Conservation (phyloP, 805 yeast genomes). For the Pichia cabralensis region DNA sequence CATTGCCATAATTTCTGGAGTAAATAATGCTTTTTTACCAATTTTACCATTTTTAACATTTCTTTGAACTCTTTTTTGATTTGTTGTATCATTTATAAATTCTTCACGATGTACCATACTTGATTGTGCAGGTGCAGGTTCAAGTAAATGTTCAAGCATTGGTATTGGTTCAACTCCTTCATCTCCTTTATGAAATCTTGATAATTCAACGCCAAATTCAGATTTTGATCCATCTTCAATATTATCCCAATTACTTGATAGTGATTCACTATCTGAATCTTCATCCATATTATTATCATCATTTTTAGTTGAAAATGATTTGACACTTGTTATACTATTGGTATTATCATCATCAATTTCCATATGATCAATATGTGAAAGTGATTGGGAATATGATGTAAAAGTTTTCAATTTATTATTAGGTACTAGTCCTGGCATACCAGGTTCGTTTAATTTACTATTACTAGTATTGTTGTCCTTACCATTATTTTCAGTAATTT, state of each 20-base stretch:
- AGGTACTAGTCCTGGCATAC: slow-evolving; percentile 8
- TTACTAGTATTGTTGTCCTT: no score
- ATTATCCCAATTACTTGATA: neutral
- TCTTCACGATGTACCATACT: slow-evolving; percentile 1
- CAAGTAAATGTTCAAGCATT: slow-evolving; percentile 4
- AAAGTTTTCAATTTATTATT: no score
- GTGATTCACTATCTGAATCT: neutral
- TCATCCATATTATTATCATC: slow-evolving; percentile 1
- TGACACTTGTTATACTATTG: neutral
- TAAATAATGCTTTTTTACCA: slow-evolving; percentile 28
- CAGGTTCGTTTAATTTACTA: no score
- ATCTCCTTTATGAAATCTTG: neutral
- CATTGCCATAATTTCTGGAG: slow-evolving; percentile 51
- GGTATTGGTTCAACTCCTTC: neutral
- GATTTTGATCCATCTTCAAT: neutral
- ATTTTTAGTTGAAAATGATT: neutral
- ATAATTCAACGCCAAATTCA: slow-evolving; percentile 3
- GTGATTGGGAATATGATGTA: no score
- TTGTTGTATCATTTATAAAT: neutral
- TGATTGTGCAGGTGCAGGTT: slow-evolving; percentile 5
- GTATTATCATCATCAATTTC: neutral
- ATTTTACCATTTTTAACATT: slow-evolving; percentile 1
- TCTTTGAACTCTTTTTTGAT: no score
- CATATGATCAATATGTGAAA: neutral
- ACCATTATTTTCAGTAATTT: slow-evolving; percentile 3